Percentiles rank a stretch among this genome's conserved stretches.
These are phyloP conservation scores for Hymenotorrendiella dingleyae DNA, from an alignment of 2,329 filamentous ascomycete species.

Conservation along the genomic window DNA sequence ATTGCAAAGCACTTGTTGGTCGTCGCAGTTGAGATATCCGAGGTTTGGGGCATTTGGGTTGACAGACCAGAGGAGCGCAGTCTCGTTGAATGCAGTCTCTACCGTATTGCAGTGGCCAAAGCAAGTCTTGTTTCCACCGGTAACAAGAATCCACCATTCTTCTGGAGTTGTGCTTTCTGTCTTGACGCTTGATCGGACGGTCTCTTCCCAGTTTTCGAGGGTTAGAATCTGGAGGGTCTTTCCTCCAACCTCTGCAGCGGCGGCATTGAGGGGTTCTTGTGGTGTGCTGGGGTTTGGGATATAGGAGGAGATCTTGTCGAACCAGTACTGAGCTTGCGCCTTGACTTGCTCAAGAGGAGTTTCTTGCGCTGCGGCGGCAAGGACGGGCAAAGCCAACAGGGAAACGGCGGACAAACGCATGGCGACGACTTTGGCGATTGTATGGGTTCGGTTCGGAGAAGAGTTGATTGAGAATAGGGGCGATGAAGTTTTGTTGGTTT, in stretches of 20 bases:
- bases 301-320: conserved; percentile 53
- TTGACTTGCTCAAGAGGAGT: conserved; percentile 49
- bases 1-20: conserved; percentile 70
- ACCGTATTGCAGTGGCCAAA: conserved; percentile 56
- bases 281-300: conserved; percentile 42
- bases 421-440: conserved; percentile 8
- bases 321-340: conserved; percentile 57
- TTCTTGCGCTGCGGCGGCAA: conserved; percentile 49
- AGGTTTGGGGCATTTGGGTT: conserved; percentile 59
- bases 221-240: conserved; percentile 53
- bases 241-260: conserved; percentile 45
- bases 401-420: conserved; percentile 54
- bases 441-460: conserved; percentile 2
- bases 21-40: conserved; percentile 67
- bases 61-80: conserved; percentile 56
- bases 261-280: conserved; percentile 38
- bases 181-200: conserved; percentile 57
- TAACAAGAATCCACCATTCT: conserved; percentile 72
- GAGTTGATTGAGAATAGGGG: conserved; percentile 5
- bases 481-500: conserved; percentile 7
- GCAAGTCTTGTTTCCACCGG: conserved; percentile 73
- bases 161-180: conserved; percentile 55
- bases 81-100: conserved; percentile 62
- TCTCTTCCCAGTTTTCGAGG: conserved; percentile 65
- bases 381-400: conserved; percentile 49